A percentile compares a stretch with the other conserved stretches of the same genome.
Evolutionary conservation across 108 stramenopile genomes (phyloP).

Genomic region (Cyclostephanos tholiformis): DNA sequence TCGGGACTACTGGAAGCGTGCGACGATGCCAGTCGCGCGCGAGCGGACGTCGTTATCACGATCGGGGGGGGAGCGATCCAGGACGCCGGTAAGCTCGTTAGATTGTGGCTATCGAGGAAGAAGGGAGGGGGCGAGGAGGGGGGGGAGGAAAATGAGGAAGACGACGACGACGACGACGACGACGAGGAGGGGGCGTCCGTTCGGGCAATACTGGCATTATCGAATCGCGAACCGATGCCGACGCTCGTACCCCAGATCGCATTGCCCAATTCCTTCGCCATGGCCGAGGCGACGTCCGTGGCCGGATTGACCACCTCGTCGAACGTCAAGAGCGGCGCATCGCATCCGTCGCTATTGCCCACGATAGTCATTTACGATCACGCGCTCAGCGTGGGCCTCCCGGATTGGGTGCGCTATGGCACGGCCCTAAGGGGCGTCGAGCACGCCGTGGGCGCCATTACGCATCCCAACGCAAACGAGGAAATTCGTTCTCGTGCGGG

Average conservation of each 20-base stretch:
- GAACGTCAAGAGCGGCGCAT: slow-evolving; percentile 34
- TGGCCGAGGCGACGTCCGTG: slow-evolving; percentile 46
- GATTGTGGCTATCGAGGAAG: slow-evolving; percentile 31
- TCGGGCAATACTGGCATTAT: slow-evolving; percentile 11
- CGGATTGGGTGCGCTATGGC: slow-evolving; percentile 43
- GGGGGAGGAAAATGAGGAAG: not conserved
- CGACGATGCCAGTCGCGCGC: slow-evolving; percentile 16
- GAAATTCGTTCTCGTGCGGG: slow-evolving; percentile 22
- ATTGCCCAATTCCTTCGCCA: slow-evolving; percentile 40
- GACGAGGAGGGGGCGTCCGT: slow-evolving; percentile 16
- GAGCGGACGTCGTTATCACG: slow-evolving; percentile 36
- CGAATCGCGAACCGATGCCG: slow-evolving; percentile 30
- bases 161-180: not conserved
- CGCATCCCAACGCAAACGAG: slow-evolving; percentile 35
- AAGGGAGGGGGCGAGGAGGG: not conserved
- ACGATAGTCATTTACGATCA: slow-evolving; percentile 34
- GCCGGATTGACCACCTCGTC: slow-evolving; percentile 31
- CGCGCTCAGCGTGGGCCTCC: slow-evolving; percentile 22
- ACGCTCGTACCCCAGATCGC: slow-evolving; percentile 40
- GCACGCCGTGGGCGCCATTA: slow-evolving; percentile 37
- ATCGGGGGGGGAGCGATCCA: slow-evolving; percentile 44
- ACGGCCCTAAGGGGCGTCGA: slow-evolving; percentile 34
- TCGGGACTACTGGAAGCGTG: slow-evolving; percentile 31
- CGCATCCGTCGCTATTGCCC: slow-evolving; percentile 27
- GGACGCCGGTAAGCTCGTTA: slow-evolving; percentile 42